phyloP scores from a whole-genome alignment of 2,329 filamentous ascomycete genomes.

The Simplicillium aogashimaense region DNA sequence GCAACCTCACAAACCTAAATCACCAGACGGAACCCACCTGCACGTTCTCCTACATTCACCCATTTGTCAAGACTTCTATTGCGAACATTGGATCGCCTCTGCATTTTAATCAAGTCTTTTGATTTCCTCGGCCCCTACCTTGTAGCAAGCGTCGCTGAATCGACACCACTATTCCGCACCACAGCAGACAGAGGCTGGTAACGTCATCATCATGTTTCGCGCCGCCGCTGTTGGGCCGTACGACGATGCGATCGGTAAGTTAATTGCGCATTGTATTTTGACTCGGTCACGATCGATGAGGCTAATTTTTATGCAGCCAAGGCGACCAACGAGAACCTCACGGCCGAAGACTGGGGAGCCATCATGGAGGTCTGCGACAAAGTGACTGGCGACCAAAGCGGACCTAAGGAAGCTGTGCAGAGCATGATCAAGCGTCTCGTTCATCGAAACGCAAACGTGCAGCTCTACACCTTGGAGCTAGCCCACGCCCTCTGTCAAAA shows the following conservation, averaged over 20 bases:
- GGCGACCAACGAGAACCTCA: constrained; percentile 97
- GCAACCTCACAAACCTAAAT: too few relatives aligned
- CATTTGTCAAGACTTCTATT: too few relatives aligned
- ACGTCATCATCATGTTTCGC: constrained; percentile 37
- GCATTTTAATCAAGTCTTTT: too few relatives aligned
- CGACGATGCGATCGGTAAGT: constrained; percentile 50
- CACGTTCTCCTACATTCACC: too few relatives aligned
- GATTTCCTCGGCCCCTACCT: too few relatives aligned
- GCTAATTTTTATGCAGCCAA: constrained; percentile 34
- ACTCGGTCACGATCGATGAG: constrained; percentile 1
- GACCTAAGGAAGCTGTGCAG: constrained; percentile 74
- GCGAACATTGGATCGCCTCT: too few relatives aligned
- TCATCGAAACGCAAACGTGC: constrained; percentile 91
- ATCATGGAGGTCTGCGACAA: constrained; percentile 57
- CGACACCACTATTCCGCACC: too few relatives aligned
- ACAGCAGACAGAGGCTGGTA: too few relatives aligned
- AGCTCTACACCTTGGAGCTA: constrained; percentile 90
- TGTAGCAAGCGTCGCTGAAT: too few relatives aligned
- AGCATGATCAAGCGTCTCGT: constrained; percentile 86
- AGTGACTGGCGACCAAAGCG: constrained; percentile 41
- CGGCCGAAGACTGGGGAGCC: constrained; percentile 62
- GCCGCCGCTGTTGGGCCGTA: constrained; percentile 47
- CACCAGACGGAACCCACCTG: too few relatives aligned
- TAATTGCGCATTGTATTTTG: constrained; percentile 3
- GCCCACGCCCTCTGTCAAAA: constrained; percentile 89